These are phyloP conservation scores for Corymbia maculata DNA, from an alignment of 345 rosid species.

Conservation along the genomic window DNA sequence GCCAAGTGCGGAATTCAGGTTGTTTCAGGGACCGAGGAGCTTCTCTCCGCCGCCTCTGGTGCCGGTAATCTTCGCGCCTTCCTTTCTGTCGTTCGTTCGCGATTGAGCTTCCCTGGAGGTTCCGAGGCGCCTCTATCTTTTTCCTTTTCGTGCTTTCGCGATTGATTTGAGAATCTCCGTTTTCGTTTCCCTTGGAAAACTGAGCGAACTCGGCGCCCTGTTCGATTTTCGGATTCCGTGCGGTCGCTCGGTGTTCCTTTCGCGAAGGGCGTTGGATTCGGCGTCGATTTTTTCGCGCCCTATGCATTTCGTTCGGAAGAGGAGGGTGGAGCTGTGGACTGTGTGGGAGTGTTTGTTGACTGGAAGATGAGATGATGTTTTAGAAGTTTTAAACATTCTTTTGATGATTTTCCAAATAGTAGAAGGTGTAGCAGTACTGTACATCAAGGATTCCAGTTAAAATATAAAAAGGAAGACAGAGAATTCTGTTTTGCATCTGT, in stretches of 20 bases:
- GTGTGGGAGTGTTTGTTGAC: not conserved
- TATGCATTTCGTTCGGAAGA: not conserved
- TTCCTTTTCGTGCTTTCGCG: not conserved
- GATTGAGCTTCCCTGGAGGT: not conserved
- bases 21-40: conserved; percentile 12
- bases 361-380: not conserved
- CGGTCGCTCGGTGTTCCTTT: not conserved
- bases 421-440: not conserved
- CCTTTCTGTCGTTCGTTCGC: not conserved
- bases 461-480: not conserved
- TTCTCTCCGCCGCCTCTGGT: conserved; percentile 14
- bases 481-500: not conserved
- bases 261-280: not conserved
- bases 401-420: not conserved
- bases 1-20: conserved; percentile 12
- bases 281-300: not conserved
- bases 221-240: accelerated
- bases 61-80: conserved; percentile 16
- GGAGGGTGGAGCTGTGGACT: not conserved
- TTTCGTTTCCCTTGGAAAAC: not conserved
- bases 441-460: not conserved
- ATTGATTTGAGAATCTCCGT: not conserved
- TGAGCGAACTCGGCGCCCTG: not conserved
- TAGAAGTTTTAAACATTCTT: not conserved
- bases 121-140: not conserved